Evolutionary conservation across 768 basidiomycete species (phyloP).

Genomic region (Heimioporus sp.): DNA sequence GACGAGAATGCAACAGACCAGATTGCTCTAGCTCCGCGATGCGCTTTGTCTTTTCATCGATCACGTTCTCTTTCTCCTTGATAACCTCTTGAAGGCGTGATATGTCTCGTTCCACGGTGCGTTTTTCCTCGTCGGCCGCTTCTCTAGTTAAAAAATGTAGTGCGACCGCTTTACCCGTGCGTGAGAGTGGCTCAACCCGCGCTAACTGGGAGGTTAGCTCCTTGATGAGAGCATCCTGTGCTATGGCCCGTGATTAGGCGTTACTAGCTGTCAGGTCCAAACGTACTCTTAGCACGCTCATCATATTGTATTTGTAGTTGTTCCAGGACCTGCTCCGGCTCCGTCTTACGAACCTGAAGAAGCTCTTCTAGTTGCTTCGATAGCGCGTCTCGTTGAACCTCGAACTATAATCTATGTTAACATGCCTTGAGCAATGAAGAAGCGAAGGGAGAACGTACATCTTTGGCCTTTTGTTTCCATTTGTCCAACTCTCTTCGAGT

Average conservation of each 20-base stretch:
- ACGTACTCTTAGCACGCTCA: constrained; percentile 49
- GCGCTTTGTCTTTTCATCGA: constrained; percentile 44
- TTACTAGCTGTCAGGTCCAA: not conserved
- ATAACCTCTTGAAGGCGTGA: constrained; percentile 40
- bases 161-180: constrained; percentile 46
- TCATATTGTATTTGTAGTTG: constrained; percentile 52
- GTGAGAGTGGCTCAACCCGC: constrained; percentile 52
- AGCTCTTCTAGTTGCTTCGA: constrained; percentile 58
- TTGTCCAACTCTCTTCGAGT: constrained; percentile 25
- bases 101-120: constrained; percentile 47
- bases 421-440: not conserved
- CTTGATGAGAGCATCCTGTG: constrained; percentile 45
- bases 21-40: constrained; percentile 46
- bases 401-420: constrained; percentile 19
- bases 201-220: constrained; percentile 54
- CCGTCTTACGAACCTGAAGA: constrained; percentile 57
- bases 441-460: constrained; percentile 11
- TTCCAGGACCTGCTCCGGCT: constrained; percentile 56
- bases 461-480: constrained; percentile 31
- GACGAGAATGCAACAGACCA: constrained; percentile 37
- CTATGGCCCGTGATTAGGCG: constrained; percentile 34
- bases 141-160: constrained; percentile 73
- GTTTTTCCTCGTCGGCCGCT: constrained; percentile 68
- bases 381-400: constrained; percentile 46
- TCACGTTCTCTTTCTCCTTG: constrained; percentile 40